phyloP scores from a whole-genome alignment of 2,329 filamentous ascomycete genomes.

The Verticillium alfalfae region DNA sequence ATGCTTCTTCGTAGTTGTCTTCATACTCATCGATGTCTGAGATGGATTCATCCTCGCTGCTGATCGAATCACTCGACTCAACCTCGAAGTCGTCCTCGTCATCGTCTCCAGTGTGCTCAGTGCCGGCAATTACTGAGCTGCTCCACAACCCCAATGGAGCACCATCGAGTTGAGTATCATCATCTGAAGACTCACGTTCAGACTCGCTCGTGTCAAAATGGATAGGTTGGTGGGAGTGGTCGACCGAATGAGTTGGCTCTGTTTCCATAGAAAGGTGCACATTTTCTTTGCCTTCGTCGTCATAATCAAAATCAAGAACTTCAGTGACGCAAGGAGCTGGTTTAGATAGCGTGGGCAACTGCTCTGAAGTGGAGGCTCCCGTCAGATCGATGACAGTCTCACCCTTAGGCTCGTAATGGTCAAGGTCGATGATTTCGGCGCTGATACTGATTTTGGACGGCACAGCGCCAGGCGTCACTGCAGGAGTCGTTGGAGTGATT shows the following conservation, averaged over 20 bases:
- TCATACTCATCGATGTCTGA: not conserved
- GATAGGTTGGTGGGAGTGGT: too few species aligned
- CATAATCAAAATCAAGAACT: conserved; percentile 14
- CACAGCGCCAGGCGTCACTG: not conserved
- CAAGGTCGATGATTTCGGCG: not conserved
- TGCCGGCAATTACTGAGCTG: not conserved
- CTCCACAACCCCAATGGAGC: not conserved
- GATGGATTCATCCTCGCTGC: not conserved
- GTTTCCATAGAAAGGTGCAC: not conserved
- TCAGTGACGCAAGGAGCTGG: not conserved
- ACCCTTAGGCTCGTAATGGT: not conserved
- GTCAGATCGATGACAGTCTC: not conserved
- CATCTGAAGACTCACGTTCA: not conserved
- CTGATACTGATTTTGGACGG: not conserved
- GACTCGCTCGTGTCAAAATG: not conserved
- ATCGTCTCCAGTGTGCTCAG: not conserved
- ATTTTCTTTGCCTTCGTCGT: conserved; percentile 12
- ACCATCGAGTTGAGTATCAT: not conserved
- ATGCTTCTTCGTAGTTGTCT: not conserved
- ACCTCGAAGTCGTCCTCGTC: not conserved
- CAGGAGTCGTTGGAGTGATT: not conserved
- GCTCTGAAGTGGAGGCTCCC: not conserved
- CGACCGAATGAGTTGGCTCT: not conserved
- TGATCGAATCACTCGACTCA: not conserved
- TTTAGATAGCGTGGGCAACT: not conserved